Evolutionary conservation across 345 rosid genomes (phyloP), one percentile per base, ranked within the genome.

Genomic region (Mercurialis annua): DNA sequence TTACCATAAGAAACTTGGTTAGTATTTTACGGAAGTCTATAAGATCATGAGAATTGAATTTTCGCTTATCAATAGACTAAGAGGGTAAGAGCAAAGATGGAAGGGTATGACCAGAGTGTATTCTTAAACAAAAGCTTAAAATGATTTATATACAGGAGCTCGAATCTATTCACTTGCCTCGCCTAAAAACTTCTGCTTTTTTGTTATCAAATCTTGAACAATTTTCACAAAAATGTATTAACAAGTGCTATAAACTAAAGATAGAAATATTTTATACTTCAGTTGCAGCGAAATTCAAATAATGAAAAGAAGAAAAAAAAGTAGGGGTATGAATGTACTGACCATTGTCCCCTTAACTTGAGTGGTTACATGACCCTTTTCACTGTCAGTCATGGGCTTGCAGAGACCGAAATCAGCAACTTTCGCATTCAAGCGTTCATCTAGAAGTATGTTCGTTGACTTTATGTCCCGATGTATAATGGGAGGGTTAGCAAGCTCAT

Each of bases 261-360:
- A n/a, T n/a, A n/a, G n/a, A n/a, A 18, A 16, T 59, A 15, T 43
- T 20, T 10, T 5, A n/a, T 5, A 30, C 43, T 24, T 1, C 8
- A 11, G 42, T 43, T 12, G 21, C 6, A 16, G 27, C 10, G 3
- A n/a, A 27, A 21, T 27, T 30, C 42, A 4, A 36, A 30, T n/a
- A 5, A 20, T 36, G 2, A 38, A 33, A 23, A 26, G 18, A 43
- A 62, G 29, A n/a, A 29, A 20, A 18, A 0, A 11, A 7, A 52
- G 10, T 17, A 18, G 36, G 14, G 31, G 27, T 24, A 43, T 0
- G 16, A 21, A 51, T 58, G 18, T 48, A 74, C 90, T 83, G 49
- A 88, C 99, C 99, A 90, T 84, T 52, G 98, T 95, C 69, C 99
- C 98, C 72, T 95, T 95, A 7, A 95, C 98, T 83, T 92, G 94